Base-by-base conservation (phyloP, 2,329 filamentous ascomycete species). In the Thielaviopsis cerberus region DNA sequence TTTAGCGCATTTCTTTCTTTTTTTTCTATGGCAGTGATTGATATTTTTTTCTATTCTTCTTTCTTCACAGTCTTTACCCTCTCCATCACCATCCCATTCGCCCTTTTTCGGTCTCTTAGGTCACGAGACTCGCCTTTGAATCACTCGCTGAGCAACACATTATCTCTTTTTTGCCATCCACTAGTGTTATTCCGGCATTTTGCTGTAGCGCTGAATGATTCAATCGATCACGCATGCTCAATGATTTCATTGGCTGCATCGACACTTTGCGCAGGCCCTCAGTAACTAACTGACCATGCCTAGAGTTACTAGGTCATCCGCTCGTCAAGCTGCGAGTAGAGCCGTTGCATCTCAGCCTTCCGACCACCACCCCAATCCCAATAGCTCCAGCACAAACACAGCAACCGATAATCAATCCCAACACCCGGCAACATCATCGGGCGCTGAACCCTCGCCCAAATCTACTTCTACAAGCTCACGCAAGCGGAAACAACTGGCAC, bases 241-340 rank as follows among this genome's bases (percentile, higher is more conserved):
- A 48, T 48, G 41, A 48, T 48, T 48, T 48, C 41, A 48, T 48
- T 48, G 41, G 41, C 41, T 48, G 41, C 41, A 48, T 48, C 41
- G 41, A 48, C n/a, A 48, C 8, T 48, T 22, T 48, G 41, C 41
- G 20, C 41, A 48, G 41, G 41, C 25, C 23, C 17, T 37, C 53
- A 30, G 53, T 54, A 11, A 26, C 54, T 37, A n/a, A 55, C 58
- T 60, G 58, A 60, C 58, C 53, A 61, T 61, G 59, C 76, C 83
- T 80, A 96, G 90, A 87, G 83, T 92, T 68, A 96, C 91, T 78
- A 88, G 91, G 77, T 92, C 90, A 68, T 85, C 90, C 72, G 86
- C 90, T 76, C 89, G 89, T 77, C 83, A 88, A 80, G 87, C 87
- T 75, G 85, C 87, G 69, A 80, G 72, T 68, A 75, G 75, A 68